phyloP scores from a whole-genome alignment of 805 yeast genomes.

The Phaffomyces antillensis region DNA sequence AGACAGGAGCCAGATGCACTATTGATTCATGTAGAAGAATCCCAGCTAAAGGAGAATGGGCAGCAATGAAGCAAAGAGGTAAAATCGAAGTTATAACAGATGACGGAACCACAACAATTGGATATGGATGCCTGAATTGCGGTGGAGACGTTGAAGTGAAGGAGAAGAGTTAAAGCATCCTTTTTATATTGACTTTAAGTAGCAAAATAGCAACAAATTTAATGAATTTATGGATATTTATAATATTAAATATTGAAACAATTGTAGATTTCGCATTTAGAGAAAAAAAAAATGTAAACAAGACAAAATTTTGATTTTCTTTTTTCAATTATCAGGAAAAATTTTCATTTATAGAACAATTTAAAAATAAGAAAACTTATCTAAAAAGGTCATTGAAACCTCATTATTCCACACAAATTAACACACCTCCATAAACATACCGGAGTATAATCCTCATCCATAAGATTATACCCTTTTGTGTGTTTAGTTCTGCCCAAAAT shows the following conservation, averaged over 20 bases:
- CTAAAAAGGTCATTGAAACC: background rate
- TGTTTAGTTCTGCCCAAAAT: constrained; percentile 5
- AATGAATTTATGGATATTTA: too few species aligned
- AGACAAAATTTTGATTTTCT: too few species aligned
- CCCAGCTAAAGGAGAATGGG: constrained; percentile 96
- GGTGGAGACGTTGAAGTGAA: constrained; percentile 47
- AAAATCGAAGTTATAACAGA: constrained; percentile 25
- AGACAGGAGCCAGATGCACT: constrained; percentile 86
- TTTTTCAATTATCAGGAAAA: background rate
- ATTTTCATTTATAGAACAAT: background rate
- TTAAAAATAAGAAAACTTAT: background rate
- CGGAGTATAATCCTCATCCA: too few species aligned
- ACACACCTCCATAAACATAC: too few species aligned
- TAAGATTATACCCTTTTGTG: background rate
- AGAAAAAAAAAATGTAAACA: too few species aligned
- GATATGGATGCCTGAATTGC: constrained; percentile 52
- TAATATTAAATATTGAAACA: too few species aligned
- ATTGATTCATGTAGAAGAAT: constrained; percentile 71
- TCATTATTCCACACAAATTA: too few species aligned
- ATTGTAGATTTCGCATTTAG: too few species aligned
- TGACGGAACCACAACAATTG: constrained; percentile 23
- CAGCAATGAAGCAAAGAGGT: constrained; percentile 73
- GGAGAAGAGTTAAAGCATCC: constrained; percentile 8
- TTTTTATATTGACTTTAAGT: background rate
- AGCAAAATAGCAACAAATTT: too few species aligned